Base-by-base conservation (phyloP, 208 protist species). In the Leishmania major region DNA sequence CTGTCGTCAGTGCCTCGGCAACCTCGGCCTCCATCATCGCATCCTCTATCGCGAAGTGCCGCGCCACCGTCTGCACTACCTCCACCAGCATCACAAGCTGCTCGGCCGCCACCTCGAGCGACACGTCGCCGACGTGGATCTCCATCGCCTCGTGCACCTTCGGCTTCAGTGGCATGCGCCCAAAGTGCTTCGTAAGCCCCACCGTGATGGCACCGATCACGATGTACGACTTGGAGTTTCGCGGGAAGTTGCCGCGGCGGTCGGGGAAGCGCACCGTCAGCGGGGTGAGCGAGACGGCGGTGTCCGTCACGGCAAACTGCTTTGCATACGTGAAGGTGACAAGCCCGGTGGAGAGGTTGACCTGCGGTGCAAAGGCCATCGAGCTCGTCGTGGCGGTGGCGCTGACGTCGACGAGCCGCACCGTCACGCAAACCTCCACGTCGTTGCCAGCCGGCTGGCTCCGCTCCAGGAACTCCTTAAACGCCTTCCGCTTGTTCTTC, bases 401-500 rank as follows among this genome's bases (percentile, higher is more conserved):
- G 51, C 93, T 89, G 4, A 93, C 81, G 79, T 96, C 88, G 31
- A 86, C 75, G 28, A 97, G 71, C 40, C 75, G 80, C 60, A 96
- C 86, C 13, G 82, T 87, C 10, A 96, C 60, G 57, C 80, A 89
- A 49, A 94, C 82, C 81, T 97, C 93, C 45, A 92, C 75, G 64
- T 94, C 89, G 76, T 96, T 96, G 43, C 87, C 81, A 2, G 79
- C 85, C n/a, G 94, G 91, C 71, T 91, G 79, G 40, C 83, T 90
- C 67, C 79, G 82, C 82, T 93, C 87, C 13, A 95, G 66, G 79
- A 91, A 97, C 49, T 90, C 77, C 80, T 93, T 93, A 69, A 94
- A 94, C 85, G 90, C 88, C 74, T 92, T 94, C 13, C 92, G 91
- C 64, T 91, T 88, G 81, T 97, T 97, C 80, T 93, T 90, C 17